These are phyloP conservation scores for Paramecium sexaurelia DNA, from an alignment of 73 alveolate genomes.

Conservation along the genomic window DNA sequence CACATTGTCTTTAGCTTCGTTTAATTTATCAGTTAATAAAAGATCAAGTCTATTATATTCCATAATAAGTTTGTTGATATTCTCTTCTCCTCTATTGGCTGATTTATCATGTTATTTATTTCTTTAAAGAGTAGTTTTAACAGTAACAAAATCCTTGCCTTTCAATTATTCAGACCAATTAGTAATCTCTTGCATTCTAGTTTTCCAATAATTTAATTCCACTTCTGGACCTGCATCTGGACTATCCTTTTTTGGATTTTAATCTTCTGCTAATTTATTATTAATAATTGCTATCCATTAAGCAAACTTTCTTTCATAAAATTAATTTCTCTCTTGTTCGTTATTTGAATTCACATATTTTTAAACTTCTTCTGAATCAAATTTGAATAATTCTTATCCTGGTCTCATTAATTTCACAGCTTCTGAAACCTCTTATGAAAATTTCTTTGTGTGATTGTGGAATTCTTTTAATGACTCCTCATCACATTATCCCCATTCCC, in stretches of 20 bases:
- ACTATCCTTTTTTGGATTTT: conserved; percentile 49
- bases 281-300: conserved; percentile 61
- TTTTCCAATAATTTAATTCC: conserved; percentile 86
- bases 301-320: conserved; percentile 59
- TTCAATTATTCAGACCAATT: conserved; percentile 86
- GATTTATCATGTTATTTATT: conserved; percentile 54
- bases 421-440: conserved; percentile 63
- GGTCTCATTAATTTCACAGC: conserved; percentile 70
- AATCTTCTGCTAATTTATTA: conserved; percentile 53
- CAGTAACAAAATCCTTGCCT: conserved; percentile 82
- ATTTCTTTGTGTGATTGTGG: conserved; percentile 61
- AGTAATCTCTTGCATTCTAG: conserved; percentile 85
- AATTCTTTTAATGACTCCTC: conserved; percentile 62
- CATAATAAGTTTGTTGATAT: conserved; percentile 43
- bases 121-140: conserved; percentile 71
- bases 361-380: conserved; percentile 55
- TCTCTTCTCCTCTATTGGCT: conserved; percentile 69
- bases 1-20: conserved; percentile 99
- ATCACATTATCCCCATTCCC: conserved; percentile 68
- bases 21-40: conserved; percentile 93
- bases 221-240: conserved; percentile 73
- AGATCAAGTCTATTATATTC: conserved; percentile 65
- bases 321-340: conserved; percentile 55
- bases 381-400: conserved; percentile 63
- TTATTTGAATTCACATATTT: conserved; percentile 43